Base-by-base conservation (phyloP, 2,329 filamentous ascomycete species). In the Xylaria multiplex region DNA sequence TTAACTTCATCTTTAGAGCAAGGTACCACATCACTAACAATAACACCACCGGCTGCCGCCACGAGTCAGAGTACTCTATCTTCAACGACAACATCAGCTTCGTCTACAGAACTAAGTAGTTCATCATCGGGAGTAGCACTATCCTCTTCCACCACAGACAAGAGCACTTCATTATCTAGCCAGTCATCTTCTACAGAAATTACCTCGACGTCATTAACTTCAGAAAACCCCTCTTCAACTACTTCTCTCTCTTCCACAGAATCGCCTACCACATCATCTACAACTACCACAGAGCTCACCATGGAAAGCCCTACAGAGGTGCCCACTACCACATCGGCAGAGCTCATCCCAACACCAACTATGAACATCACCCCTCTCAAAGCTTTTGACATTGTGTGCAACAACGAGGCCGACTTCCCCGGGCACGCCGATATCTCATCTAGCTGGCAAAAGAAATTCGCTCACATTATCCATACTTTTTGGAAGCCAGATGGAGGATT, bases 311-410 rank as follows among this genome's bases (percentile, higher is more conserved):
- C 27, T 11, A 43, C 35, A 16, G n/a, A 9, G 27, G 11, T 30
- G 19, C 7, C 37, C 19, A 30, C 32, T 3, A 6, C 13, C 1
- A 22, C 54, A 3, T 46, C 42, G 5, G 1, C 27, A 46, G 24
- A 57, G 27, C 16, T 16, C 4, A 57, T 16, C 5, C 54, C 54
- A 46, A 57, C 40, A 27, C 27, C 54, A 9, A 46, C 27, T 2
- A n/a, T 13, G 3, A 27, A 11, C 2, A 22, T 27, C 2, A 55
- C 52, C 6, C 24, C 24, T 19, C 42, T 46, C 6, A 8, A 57
- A 46, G 14, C 22, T 35, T 46, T 57, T 22, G 54, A 46, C n/a
- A 19, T 46, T 13, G 40, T 19, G 7, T 57, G 54, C 24, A 57
- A 46, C n/a, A 35, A 46, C 14, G 40, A 32, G 14, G 24, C 27